phyloP scores from a whole-genome alignment of 768 basidiomycete genomes.

The Lyophyllum atratum region DNA sequence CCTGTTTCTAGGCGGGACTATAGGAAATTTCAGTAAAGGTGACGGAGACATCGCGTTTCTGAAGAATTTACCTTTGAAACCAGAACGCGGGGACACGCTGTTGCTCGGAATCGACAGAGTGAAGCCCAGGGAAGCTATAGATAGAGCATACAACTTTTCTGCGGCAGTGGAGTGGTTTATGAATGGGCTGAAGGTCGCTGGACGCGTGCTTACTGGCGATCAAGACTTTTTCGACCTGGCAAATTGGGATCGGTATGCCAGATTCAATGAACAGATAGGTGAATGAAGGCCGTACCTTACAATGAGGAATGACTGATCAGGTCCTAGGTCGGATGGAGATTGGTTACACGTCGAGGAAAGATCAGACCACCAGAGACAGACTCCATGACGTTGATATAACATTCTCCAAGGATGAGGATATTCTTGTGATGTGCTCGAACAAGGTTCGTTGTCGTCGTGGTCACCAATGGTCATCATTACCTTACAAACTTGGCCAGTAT shows the following conservation, averaged over 20 bases:
- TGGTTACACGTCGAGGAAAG: slow-evolving; percentile 3
- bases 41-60: slow-evolving; percentile 2
- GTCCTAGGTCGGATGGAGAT: neutral
- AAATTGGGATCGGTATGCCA: slow-evolving; percentile 4
- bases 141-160: slow-evolving; percentile 4
- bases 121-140: slow-evolving; percentile 4
- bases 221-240: neutral
- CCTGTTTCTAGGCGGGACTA: slow-evolving; percentile 1
- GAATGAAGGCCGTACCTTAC: neutral
- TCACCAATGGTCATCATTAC: neutral
- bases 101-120: slow-evolving; percentile 4
- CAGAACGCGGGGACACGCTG: neutral
- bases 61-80: neutral
- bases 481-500: neutral
- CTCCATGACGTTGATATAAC: neutral
- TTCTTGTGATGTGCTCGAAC: slow-evolving; percentile 5
- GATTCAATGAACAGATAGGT: neutral
- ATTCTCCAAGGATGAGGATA: neutral
- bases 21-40: slow-evolving; percentile 1
- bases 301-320: neutral
- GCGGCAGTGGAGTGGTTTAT: slow-evolving; percentile 8
- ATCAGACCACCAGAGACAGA: neutral
- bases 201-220: neutral
- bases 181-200: slow-evolving; percentile 8
- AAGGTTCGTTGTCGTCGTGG: slow-evolving; percentile 15